Base-by-base conservation (phyloP, 306 rosid species). In the Vigna reflexopilosa region DNA sequence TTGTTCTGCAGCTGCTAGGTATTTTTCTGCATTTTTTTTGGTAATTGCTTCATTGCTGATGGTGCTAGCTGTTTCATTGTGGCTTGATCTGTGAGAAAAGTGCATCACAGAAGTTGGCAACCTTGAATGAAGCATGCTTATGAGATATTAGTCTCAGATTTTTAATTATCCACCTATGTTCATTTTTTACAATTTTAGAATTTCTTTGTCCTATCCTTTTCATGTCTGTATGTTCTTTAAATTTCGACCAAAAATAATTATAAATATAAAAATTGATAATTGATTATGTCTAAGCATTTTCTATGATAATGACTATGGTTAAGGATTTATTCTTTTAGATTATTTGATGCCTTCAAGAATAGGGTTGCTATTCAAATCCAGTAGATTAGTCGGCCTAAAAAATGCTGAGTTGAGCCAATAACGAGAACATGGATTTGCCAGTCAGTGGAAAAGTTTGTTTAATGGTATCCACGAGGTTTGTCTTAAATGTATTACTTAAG, bases 291-390 rank as follows among this genome's bases (percentile, higher is more conserved):
- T 68, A 36, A 58, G 3, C 28, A 72, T 68, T 70, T 69, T 68
- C 34, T 55, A 9, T 68, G 44, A 26, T 48, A 50, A 59, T 59
- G 19, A 45, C 4, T 61, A 28, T 75, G 32, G 52, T 9, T 4
- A 47, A 50, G 50, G 50, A 50, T 24, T 36, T 67, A 6, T 75
- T 76, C 30, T 76, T 30, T 70, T 70, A 26, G 49, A 75, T n/a
- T 17, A 4, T 28, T 22, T 4, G 26, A 36, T 40, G 30, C 70
- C 52, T 20, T 76, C 4, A 24, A 63, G 14, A 22, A 66, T 63
- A 24, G 22, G 55, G 26, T 0, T 72, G 14, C 11, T n/a, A 14
- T 28, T 63, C 30, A 28, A 72, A 54, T 54, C 22, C 68, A 65
- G 61, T 56, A 40, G 16, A 40, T 63, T 47, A 6, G 42, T 63